Percentiles rank a stretch among this genome's conserved stretches.
phyloP scores from a whole-genome alignment of 2,329 filamentous ascomycete species.

The Microthyrium microscopicum region DNA sequence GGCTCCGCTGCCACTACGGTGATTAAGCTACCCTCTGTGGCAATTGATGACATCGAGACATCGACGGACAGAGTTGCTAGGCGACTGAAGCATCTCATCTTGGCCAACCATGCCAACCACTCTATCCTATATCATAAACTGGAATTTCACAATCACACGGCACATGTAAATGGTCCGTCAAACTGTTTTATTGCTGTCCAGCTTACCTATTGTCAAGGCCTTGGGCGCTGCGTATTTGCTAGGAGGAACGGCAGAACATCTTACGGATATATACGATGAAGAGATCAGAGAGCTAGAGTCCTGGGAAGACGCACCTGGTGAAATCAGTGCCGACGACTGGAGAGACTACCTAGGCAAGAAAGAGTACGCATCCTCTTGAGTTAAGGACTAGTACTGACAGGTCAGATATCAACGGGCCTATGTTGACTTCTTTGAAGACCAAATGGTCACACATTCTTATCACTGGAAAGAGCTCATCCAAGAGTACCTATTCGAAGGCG shows the following conservation, averaged over 20 bases:
- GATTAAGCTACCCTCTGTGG: conserved; percentile 45
- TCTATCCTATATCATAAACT: conserved; percentile 63
- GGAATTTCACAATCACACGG: conserved; percentile 65
- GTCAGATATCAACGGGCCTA: conserved; percentile 69
- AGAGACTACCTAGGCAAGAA: conserved; percentile 63
- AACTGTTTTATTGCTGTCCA: conserved; percentile 10
- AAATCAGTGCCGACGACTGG: conserved; percentile 76
- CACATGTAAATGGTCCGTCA: conserved; percentile 50
- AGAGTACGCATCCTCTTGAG: conserved; percentile 26
- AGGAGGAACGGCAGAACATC: conserved; percentile 53
- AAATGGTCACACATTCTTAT: conserved; percentile 59
- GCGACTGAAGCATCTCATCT: conserved; percentile 77
- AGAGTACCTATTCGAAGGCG: conserved; percentile 58
- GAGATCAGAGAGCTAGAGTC: conserved; percentile 56
- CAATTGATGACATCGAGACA: conserved; percentile 66
- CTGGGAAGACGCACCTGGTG: conserved; percentile 72
- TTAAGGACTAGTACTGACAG: background rate
- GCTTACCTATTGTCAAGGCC: no score
- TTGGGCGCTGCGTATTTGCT: conserved; percentile 75
- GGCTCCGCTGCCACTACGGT: no score
- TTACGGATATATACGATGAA: conserved; percentile 67
- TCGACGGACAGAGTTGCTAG: conserved; percentile 61
- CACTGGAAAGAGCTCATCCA: conserved; percentile 67
- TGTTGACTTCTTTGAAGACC: conserved; percentile 90
- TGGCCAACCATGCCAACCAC: conserved; percentile 82